Conservation (phyloP, 2,329 filamentous ascomycete genomes). For the Fusarium albosuccineum region DNA sequence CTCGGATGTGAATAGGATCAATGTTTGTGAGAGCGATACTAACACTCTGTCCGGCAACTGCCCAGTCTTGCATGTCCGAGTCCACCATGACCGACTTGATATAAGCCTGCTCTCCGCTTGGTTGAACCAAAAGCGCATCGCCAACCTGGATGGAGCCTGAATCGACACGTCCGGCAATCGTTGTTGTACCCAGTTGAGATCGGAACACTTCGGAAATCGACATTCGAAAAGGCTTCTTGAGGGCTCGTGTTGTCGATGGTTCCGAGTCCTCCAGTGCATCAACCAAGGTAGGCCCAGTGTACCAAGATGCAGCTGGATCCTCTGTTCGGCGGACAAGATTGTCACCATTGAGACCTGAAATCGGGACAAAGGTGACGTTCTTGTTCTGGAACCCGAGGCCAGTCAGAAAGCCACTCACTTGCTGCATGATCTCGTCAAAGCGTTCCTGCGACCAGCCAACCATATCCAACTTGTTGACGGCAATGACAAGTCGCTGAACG, state of each 20-base stretch:
- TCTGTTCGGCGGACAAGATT: conserved; percentile 78
- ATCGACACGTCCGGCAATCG: conserved; percentile 88
- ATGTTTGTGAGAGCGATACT: conserved; percentile 87
- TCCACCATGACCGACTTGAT: conserved; percentile 87
- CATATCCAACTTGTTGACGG: conserved; percentile 95
- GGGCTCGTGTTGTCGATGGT: conserved; percentile 71
- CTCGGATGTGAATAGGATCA: conserved; percentile 83
- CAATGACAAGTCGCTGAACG: conserved; percentile 87
- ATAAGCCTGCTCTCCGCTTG: conserved; percentile 82
- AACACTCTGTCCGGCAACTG: conserved; percentile 90
- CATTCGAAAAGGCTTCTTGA: conserved; percentile 86
- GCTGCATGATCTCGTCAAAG: conserved; percentile 87
- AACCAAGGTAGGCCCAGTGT: conserved; percentile 81
- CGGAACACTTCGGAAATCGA: conserved; percentile 91
- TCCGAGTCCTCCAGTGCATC: conserved; percentile 88
- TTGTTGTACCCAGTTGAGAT: conserved; percentile 83
- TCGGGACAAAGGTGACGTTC: conserved; percentile 88
- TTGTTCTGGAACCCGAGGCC: conserved; percentile 85
- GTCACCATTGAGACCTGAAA: conserved; percentile 88
- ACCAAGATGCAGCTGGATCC: conserved; percentile 77
- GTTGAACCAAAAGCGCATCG: conserved; percentile 83
- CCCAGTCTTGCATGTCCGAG: conserved; percentile 82
- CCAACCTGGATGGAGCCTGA: conserved; percentile 86
- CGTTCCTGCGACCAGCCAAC: conserved; percentile 85
- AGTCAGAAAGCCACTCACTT: conserved; percentile 85